Evolutionary conservation across 1,284 basidiomycete species (phyloP).

Genomic region (Ustilago tritici): DNA sequence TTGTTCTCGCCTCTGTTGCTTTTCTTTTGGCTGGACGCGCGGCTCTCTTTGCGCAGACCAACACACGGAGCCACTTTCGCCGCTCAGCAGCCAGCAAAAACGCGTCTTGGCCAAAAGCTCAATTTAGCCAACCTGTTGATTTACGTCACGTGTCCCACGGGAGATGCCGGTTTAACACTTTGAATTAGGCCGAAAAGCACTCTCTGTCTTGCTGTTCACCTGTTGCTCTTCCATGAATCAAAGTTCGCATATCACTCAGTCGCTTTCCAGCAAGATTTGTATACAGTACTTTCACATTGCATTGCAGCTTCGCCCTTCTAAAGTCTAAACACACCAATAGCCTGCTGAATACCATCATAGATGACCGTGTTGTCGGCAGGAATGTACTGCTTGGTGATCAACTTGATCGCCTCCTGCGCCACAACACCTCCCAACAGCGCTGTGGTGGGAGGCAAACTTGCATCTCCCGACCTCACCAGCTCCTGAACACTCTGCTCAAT

Average conservation of each 20-base stretch:
- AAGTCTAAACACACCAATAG: constrained; percentile 60
- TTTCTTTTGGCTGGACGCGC: not conserved
- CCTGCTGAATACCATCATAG: constrained; percentile 82
- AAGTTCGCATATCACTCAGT: not conserved
- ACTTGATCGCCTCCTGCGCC: constrained; percentile 97
- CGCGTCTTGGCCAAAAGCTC: constrained; percentile 9
- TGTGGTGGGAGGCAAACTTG: constrained; percentile 90
- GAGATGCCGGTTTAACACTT: not conserved
- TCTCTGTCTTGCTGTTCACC: too few relatives aligned
- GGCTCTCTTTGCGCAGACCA: constrained; percentile 4
- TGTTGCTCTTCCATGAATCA: too few relatives aligned
- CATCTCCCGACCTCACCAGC: constrained; percentile 79
- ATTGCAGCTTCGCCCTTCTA: constrained; percentile 21
- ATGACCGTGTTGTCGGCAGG: constrained; percentile 88
- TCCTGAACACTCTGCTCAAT: constrained; percentile 80
- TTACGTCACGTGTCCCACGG: not conserved
- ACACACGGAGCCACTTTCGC: not conserved
- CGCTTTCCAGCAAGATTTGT: not conserved
- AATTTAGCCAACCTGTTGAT: not conserved
- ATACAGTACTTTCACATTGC: not conserved
- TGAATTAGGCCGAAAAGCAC: not conserved
- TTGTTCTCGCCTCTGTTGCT: not conserved
- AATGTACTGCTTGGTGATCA: constrained; percentile 94
- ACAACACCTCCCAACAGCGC: constrained; percentile 93
- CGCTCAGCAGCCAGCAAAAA: not conserved